Percentiles rank a stretch among this genome's conserved stretches.
phyloP scores from a whole-genome alignment of 108 stramenopile species.

The Epithemia pelagica region DNA sequence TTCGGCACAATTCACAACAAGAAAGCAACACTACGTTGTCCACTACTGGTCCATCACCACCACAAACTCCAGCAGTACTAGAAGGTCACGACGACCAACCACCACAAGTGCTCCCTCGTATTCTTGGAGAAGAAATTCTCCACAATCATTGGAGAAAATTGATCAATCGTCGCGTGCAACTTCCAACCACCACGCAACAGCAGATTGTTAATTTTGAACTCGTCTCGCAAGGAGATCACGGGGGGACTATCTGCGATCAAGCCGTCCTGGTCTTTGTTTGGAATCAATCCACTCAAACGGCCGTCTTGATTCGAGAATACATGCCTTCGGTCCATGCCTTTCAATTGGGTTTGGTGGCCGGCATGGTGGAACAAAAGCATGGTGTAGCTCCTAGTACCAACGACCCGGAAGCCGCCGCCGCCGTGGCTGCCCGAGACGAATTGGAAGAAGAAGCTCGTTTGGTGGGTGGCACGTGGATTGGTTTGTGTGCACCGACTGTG shows the following conservation, averaged over 20 bases:
- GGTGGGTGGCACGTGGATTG: constrained; percentile 64
- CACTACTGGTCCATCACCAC: too few relatives aligned
- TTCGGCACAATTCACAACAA: too few relatives aligned
- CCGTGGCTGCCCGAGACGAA: constrained; percentile 55
- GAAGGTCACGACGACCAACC: too few relatives aligned
- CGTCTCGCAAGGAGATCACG: constrained; percentile 2
- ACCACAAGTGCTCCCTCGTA: too few relatives aligned
- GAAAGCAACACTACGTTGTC: too few relatives aligned
- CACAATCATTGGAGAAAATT: constrained; percentile 3
- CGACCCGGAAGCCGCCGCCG: too few relatives aligned
- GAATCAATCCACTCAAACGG: constrained; percentile 63
- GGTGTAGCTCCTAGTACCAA: too few relatives aligned
- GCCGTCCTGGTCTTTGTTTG: constrained; percentile 80
- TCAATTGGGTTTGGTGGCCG: constrained; percentile 65
- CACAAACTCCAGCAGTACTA: too few relatives aligned
- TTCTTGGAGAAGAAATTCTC: too few relatives aligned
- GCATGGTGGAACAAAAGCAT: constrained; percentile 74
- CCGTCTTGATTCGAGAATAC: constrained; percentile 70
- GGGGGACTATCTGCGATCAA: constrained; percentile 16
- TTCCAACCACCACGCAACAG: too few relatives aligned
- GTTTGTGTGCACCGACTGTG: constrained; percentile 38
- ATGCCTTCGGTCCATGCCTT: constrained; percentile 63
- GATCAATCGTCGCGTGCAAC: neutral
- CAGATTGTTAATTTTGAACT: constrained; percentile 3
- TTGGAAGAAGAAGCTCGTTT: constrained; percentile 82